These are phyloP conservation scores for Basidiobolus meristosporus DNA, from an alignment of 371 early-diverging fungal species.

Conservation along the genomic window DNA sequence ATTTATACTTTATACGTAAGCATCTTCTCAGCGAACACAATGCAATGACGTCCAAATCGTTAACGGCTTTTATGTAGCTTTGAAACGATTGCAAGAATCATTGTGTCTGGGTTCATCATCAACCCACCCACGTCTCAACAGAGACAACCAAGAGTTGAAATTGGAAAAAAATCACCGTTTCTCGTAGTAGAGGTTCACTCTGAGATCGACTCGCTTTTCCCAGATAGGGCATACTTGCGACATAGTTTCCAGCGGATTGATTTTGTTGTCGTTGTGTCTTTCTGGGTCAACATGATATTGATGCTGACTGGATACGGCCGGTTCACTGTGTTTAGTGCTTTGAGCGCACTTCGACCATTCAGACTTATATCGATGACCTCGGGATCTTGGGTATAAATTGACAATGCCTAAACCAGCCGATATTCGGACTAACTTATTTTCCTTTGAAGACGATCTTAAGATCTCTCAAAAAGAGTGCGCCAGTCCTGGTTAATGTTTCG, in stretches of 20 bases:
- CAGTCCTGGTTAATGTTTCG: slow-evolving; percentile 29
- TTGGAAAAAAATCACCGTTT: background rate
- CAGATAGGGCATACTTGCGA: slow-evolving; percentile 28
- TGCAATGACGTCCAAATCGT: too few species aligned
- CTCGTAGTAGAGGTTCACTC: background rate
- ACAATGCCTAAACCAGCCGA: too few species aligned
- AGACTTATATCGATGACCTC: slow-evolving; percentile 34
- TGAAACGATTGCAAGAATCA: slow-evolving; percentile 18
- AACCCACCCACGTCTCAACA: slow-evolving; percentile 7
- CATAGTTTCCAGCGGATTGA: slow-evolving; percentile 52
- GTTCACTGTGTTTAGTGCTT: slow-evolving; percentile 26
- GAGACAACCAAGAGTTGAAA: too few species aligned
- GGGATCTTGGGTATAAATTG: slow-evolving; percentile 12
- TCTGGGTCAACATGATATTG: slow-evolving; percentile 33
- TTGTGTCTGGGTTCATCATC: slow-evolving; percentile 29
- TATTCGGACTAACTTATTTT: too few species aligned
- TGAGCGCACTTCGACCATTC: slow-evolving; percentile 28
- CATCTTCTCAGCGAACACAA: background rate
- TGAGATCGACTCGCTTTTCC: background rate
- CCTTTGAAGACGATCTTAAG: too few species aligned
- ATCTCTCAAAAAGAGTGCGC: slow-evolving; percentile 37
- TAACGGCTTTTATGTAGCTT: slow-evolving; percentile 11
- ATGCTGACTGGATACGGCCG: slow-evolving; percentile 13
- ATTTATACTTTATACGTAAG: slow-evolving; percentile 35
- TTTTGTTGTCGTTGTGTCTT: slow-evolving; percentile 27